phyloP scores from a whole-genome alignment of 441 rosid species.

The Jatropha multifida region DNA sequence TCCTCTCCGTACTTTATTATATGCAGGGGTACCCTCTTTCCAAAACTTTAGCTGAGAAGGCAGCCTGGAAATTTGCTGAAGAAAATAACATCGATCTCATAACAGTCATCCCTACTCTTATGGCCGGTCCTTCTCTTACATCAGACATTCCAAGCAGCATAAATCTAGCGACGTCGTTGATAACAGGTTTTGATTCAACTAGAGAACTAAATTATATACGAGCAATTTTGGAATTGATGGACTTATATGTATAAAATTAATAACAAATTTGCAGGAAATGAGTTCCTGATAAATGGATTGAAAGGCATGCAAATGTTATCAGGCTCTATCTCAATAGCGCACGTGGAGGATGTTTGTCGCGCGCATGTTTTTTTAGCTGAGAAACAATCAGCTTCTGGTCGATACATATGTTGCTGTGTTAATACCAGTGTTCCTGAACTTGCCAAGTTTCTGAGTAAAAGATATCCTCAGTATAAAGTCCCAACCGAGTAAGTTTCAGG shows the following conservation, averaged over 20 bases:
- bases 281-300: conserved; percentile 49
- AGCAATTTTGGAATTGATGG: neutral
- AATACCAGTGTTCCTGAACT: conserved; percentile 68
- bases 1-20: neutral
- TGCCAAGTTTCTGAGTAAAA: conserved; percentile 53
- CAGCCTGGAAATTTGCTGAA: conserved; percentile 63
- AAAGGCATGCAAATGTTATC: conserved; percentile 85
- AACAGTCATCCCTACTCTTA: conserved; percentile 66
- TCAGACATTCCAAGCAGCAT: conserved; percentile 57
- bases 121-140: conserved; percentile 64
- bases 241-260: neutral
- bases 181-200: conserved; percentile 46
- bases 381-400: conserved; percentile 76
- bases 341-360: conserved; percentile 73
- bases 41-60: conserved; percentile 73
- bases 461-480: conserved; percentile 61
- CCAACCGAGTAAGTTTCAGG: conserved; percentile 58
- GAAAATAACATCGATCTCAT: conserved; percentile 71
- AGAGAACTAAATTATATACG: neutral
- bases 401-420: conserved; percentile 67
- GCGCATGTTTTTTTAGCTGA: conserved; percentile 85
- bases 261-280: conserved; percentile 49
- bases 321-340: conserved; percentile 73
- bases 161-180: conserved; percentile 49
- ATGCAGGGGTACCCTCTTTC: conserved; percentile 76